phyloP scores from a whole-genome alignment of 2,329 filamentous ascomycete species.

The Fusarium nisikadoi region DNA sequence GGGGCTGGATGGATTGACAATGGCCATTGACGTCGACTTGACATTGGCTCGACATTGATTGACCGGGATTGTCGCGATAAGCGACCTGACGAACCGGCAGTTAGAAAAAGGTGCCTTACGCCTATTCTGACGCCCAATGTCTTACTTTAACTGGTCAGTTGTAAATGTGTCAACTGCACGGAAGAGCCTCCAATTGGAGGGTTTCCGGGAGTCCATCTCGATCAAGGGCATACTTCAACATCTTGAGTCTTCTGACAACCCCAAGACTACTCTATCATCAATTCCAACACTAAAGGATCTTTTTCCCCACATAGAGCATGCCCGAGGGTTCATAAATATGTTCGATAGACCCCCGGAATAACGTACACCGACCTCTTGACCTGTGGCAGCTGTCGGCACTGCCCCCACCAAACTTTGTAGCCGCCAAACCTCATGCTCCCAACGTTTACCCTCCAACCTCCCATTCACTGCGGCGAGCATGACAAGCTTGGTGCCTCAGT shows the following conservation, averaged over 20 bases:
- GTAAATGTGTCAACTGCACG: not conserved
- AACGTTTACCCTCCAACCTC: not conserved
- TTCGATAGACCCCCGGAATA: not conserved
- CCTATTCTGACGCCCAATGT: not conserved
- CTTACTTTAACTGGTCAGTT: not conserved
- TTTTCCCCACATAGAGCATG: not conserved
- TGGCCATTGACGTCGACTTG: not conserved
- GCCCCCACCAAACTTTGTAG: not conserved
- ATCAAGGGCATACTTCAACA: not conserved
- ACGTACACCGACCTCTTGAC: not conserved
- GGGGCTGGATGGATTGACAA: not conserved
- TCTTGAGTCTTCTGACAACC: not conserved
- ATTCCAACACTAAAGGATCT: not conserved
- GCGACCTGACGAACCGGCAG: slow-evolving; percentile 23
- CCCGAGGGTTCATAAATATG: not conserved
- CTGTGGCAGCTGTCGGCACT: slow-evolving; percentile 19
- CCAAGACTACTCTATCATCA: not conserved
- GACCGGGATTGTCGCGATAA: slow-evolving; percentile 30
- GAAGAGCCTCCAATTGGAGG: not conserved
- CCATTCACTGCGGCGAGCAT: not conserved
- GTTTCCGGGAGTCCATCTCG: not conserved
- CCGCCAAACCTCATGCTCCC: slow-evolving; percentile 3
- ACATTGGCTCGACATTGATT: not conserved
- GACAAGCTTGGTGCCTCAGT: slow-evolving; percentile 8
- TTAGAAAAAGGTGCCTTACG: slow-evolving; percentile 10